Percentiles rank a stretch among this genome's conserved stretches.
These are phyloP conservation scores for Solanum chacoense DNA, from an alignment of 305 asterid genomes.

Conservation along the genomic window DNA sequence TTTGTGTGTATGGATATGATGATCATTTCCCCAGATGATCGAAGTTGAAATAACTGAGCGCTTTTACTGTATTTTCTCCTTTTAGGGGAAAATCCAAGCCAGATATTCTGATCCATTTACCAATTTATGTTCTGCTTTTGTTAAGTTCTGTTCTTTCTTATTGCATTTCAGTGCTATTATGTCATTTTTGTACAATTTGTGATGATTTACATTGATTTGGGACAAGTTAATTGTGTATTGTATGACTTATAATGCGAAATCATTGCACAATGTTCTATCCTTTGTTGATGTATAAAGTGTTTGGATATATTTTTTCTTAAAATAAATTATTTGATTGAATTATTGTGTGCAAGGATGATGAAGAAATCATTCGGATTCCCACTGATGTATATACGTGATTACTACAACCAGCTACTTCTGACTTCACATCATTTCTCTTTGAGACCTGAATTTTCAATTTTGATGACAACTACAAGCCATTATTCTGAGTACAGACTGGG, in stretches of 20 bases:
- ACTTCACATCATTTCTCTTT: slow-evolving; percentile 14
- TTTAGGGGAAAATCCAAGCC: neutral
- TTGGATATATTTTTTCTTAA: neutral
- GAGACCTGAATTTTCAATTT: neutral
- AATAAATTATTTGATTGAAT: neutral
- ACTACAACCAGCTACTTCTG: slow-evolving; percentile 51
- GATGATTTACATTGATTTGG: neutral
- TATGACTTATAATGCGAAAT: neutral
- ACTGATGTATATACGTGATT: slow-evolving; percentile 32
- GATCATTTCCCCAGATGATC: neutral
- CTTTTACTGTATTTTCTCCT: neutral
- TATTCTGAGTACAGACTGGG: neutral
- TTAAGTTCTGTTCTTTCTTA: too few species aligned
- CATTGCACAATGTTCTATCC: neutral
- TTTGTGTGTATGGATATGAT: neutral
- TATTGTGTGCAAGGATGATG: slow-evolving; percentile 29
- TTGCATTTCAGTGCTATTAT: too few species aligned
- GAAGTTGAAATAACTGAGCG: neutral
- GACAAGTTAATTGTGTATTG: neutral
- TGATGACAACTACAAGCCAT: neutral
- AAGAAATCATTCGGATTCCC: slow-evolving; percentile 65
- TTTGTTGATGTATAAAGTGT: too few species aligned
- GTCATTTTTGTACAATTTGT: neutral
- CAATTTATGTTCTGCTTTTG: neutral
- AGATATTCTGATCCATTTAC: slow-evolving; percentile 5